Conservation (phyloP, 371 early-diverging fungal species). For the Haplosporangium sp. region DNA sequence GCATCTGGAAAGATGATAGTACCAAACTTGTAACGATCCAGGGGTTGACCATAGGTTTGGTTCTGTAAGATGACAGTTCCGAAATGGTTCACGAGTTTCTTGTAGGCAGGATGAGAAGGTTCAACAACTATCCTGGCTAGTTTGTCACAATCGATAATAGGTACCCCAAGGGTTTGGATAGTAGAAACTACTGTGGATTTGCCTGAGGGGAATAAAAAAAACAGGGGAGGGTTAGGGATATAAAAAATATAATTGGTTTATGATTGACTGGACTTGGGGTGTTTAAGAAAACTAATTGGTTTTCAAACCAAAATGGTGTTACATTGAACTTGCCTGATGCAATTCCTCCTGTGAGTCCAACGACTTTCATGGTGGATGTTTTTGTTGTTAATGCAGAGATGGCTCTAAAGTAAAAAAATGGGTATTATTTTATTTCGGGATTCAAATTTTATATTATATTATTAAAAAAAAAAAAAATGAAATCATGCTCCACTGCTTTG, state of each 20-base stretch:
- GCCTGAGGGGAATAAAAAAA: slow-evolving; percentile 53
- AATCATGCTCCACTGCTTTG: no score
- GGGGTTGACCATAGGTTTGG: slow-evolving; percentile 59
- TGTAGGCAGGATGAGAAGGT: slow-evolving; percentile 80
- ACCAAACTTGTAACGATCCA: slow-evolving; percentile 86
- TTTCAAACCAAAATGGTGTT: not conserved
- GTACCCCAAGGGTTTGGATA: slow-evolving; percentile 67
- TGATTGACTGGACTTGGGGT: no score
- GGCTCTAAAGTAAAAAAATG: not conserved
- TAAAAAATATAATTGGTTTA: no score
- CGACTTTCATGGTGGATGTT: slow-evolving; percentile 75
- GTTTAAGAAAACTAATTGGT: no score
- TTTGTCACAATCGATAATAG: slow-evolving; percentile 94
- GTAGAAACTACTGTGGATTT: slow-evolving; percentile 87
- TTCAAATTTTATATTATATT: no score
- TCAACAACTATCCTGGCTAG: slow-evolving; percentile 91
- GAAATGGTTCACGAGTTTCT: slow-evolving; percentile 79
- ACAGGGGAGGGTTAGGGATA: not conserved
- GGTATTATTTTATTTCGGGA: no score
- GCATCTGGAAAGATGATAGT: slow-evolving; percentile 83
- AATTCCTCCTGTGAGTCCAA: slow-evolving; percentile 95
- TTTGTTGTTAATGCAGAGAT: not conserved
- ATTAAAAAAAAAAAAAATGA: no score
- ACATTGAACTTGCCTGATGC: slow-evolving; percentile 76
- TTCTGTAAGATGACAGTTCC: slow-evolving; percentile 75